Evolutionary conservation across 1,139 yeast genomes (phyloP).

Genomic region (Kodamaea suecica): DNA sequence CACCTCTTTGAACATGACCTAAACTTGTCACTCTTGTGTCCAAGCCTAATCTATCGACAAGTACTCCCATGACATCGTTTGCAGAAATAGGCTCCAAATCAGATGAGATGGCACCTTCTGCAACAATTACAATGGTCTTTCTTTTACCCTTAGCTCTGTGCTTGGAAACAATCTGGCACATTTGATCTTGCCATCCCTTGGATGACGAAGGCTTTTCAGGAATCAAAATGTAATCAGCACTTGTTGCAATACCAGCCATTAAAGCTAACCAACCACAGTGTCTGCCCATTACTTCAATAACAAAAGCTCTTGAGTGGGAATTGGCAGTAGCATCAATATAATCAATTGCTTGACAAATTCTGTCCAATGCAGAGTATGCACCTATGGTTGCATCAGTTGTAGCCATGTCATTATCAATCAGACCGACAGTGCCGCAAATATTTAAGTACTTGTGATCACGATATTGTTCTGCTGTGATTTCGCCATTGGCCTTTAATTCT

Average conservation of each 20-base stretch:
- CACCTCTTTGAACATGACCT: slow-evolving; percentile 99
- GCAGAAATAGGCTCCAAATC: slow-evolving; percentile 80
- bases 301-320: slow-evolving; percentile 96
- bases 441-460: slow-evolving; percentile 68
- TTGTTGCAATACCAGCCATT: slow-evolving; percentile 93
- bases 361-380: slow-evolving; percentile 87
- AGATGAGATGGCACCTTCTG: slow-evolving; percentile 93
- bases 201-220: slow-evolving; percentile 75
- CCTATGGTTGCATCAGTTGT: slow-evolving; percentile 96
- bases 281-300: slow-evolving; percentile 98
- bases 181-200: slow-evolving; percentile 71
- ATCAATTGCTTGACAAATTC: slow-evolving; percentile 92
- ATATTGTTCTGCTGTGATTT: slow-evolving; percentile 55
- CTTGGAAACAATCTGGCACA: slow-evolving; percentile 64
- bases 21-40: slow-evolving; percentile 93
- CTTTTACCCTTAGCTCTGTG: slow-evolving; percentile 88
- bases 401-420: slow-evolving; percentile 97
- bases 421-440: slow-evolving; percentile 93
- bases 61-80: slow-evolving; percentile 71
- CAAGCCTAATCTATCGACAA: slow-evolving; percentile 70
- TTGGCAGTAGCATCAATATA: slow-evolving; percentile 96
- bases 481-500: slow-evolving; percentile 58
- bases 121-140: slow-evolving; percentile 92
- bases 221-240: slow-evolving; percentile 90
- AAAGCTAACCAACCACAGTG: slow-evolving; percentile 99